Evolutionary conservation across 192 early-diverging fungal genomes (phyloP).

Genomic region (Phycomyces blakesleeanus): DNA sequence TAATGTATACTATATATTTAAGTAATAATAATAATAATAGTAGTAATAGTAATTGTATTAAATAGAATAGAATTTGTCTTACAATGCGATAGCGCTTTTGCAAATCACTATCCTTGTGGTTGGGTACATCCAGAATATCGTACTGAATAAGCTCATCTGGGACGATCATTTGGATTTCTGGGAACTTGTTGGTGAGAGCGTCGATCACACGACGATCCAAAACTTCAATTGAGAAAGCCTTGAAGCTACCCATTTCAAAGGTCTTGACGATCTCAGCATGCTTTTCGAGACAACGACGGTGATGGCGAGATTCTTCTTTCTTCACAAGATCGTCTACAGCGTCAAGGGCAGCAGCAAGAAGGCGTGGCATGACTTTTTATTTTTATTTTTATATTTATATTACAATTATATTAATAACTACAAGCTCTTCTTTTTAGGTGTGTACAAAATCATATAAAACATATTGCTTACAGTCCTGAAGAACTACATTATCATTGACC

Average conservation of each 20-base stretch:
- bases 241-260: background rate
- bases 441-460: background rate
- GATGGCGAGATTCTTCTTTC: background rate
- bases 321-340: too few relatives aligned
- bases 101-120: too few relatives aligned
- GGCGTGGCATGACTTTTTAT: too few relatives aligned
- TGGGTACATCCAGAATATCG: background rate
- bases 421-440: background rate
- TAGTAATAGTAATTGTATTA: too few relatives aligned
- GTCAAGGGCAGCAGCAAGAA: too few relatives aligned
- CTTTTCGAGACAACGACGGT: background rate
- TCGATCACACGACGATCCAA: background rate
- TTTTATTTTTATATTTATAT: background rate
- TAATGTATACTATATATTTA: too few relatives aligned
- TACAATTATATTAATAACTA: too few relatives aligned
- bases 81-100: too few relatives aligned
- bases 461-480: background rate
- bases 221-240: background rate
- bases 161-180: conserved; percentile 1
- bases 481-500: background rate
- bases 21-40: too few relatives aligned
- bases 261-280: background rate
- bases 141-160: background rate
- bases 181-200: background rate
- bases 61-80: too few relatives aligned